Conservation (phyloP, 2,329 filamentous ascomycete species). For the Colletotrichum simmondsii region DNA sequence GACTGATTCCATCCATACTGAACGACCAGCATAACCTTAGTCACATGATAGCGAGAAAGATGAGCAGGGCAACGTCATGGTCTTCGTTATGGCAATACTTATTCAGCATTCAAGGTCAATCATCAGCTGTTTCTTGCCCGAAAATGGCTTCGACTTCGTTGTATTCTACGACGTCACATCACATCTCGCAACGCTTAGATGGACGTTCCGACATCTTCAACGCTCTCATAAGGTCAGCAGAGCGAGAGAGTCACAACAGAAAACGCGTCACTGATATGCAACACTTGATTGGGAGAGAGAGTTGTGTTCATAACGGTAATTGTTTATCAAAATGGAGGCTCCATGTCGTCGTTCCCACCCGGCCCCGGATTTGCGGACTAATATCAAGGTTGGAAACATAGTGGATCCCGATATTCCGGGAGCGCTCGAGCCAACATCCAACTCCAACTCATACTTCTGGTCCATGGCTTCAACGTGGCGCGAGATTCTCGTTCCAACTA, state of each 20-base stretch:
- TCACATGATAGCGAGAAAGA: neutral
- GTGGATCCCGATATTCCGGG: slow-evolving; percentile 30
- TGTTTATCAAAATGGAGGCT: slow-evolving; percentile 19
- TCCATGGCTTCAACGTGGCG: slow-evolving; percentile 4
- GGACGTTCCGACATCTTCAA: neutral
- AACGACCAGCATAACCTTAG: neutral
- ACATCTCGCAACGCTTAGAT: neutral
- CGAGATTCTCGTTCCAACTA: neutral
- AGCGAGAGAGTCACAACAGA: neutral
- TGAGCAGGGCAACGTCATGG: neutral
- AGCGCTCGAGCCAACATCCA: slow-evolving; percentile 32
- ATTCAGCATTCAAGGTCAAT: neutral
- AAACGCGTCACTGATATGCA: neutral
- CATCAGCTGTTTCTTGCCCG: neutral
- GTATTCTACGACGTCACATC: neutral
- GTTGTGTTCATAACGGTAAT: slow-evolving; percentile 12
- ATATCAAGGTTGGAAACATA: slow-evolving; percentile 17
- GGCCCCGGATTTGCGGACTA: slow-evolving; percentile 29
- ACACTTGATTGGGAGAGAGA: neutral
- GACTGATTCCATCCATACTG: neutral
- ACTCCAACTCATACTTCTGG: slow-evolving; percentile 21
- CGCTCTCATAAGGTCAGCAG: neutral
- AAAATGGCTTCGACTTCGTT: neutral
- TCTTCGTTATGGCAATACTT: neutral
- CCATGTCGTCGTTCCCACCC: slow-evolving; percentile 21